Evolutionary conservation across 768 basidiomycete genomes (phyloP), one percentile per base, ranked within the genome.

Genomic region (Lyophyllum atratum): DNA sequence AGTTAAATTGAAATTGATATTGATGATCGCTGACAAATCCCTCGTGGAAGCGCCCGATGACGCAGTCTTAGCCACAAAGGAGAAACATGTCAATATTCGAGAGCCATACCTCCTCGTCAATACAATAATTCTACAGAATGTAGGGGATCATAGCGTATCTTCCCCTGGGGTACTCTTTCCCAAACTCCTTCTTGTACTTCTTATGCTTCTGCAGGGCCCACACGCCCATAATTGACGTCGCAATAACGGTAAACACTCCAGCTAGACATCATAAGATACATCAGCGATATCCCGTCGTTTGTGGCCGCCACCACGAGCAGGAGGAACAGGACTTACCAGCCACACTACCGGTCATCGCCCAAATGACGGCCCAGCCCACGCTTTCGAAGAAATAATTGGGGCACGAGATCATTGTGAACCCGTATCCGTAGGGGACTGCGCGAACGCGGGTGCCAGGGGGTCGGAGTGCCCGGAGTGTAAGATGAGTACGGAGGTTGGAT

Each of bases 361-460:
- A 80, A 49, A 97, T 79, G 15, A 81, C 76, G 4, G 78, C 66
- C 92, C 96, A 97, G 0, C 76, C 88, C 24, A 96, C 58, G 8
- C 76, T 80, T 74, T 99, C 97, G 66, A 95, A 98, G 69, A 92
- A 86, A 75, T 99, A 99, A 72, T 99, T 98, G 15, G 96, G 93
- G 77, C 84, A 90, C 6, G 92, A 90, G 39, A 95, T 82, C n/a
- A 84, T 73, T 52, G 85, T 78, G 75, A 98, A 99, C 6, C 95
- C 95, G 62, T 94, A 96, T 24, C 97, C 96, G n/a, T 78, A 74
- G 0, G 97, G 97, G 63, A 97, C 89, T n/a, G 82, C 87, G 47
- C 96, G 89, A 54, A 80, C 83, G 56, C 84, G 86, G 6, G 87
- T 82, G 15, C 92, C 93, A 22, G 82, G 76, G 0, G 96, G 93